Conservation (phyloP, 2,329 filamentous ascomycete genomes). For the Phyllosticta citriasiana region DNA sequence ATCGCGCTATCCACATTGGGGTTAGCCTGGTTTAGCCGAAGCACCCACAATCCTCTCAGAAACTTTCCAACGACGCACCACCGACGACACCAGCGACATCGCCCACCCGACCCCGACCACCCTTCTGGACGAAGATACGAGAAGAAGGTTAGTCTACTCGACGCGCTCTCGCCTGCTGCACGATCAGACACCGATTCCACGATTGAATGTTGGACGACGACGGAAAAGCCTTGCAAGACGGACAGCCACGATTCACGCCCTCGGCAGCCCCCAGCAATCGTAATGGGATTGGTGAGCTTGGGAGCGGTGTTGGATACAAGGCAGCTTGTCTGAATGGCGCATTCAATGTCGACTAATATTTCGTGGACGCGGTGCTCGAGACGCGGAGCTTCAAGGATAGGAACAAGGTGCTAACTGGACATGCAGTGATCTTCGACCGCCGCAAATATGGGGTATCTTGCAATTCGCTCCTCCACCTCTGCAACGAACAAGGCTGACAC, state of each 20-base stretch:
- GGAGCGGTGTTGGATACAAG: background rate
- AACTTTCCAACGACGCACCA: slow-evolving; percentile 3
- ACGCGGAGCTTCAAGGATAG: background rate
- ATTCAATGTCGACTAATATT: background rate
- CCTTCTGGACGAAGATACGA: slow-evolving; percentile 9
- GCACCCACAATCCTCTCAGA: slow-evolving; percentile 10
- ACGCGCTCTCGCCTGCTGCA: background rate
- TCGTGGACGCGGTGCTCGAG: background rate
- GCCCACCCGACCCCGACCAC: slow-evolving; percentile 9
- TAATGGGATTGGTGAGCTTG: background rate
- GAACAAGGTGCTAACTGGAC: background rate
- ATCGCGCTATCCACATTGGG: background rate
- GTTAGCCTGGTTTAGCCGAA: slow-evolving; percentile 1
- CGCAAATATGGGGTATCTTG: slow-evolving; percentile 44
- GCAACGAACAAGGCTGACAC: slow-evolving; percentile 25
- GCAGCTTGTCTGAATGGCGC: background rate
- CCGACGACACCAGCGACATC: slow-evolving; percentile 10
- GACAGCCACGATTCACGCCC: background rate
- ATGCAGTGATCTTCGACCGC: slow-evolving; percentile 31
- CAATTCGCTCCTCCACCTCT: slow-evolving; percentile 4
- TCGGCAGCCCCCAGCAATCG: background rate
- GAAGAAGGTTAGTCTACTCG: slow-evolving; percentile 5
- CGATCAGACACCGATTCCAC: background rate
- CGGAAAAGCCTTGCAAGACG: background rate
- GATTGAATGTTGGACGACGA: background rate